Conservation (phyloP, 1,284 basidiomycete species). For the Peniophora sp. region DNA sequence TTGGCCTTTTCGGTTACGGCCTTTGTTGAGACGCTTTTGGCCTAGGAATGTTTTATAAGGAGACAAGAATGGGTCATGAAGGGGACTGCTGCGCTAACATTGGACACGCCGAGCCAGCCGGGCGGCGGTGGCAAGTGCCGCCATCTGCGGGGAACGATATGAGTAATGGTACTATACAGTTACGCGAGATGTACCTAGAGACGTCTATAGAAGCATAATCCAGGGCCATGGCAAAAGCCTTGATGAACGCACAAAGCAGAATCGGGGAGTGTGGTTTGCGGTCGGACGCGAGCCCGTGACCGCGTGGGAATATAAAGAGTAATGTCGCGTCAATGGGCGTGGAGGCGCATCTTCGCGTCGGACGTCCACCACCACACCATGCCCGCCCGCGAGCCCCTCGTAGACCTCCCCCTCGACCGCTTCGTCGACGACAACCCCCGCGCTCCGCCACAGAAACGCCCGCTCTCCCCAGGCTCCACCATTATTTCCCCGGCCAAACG, state of each 20-base stretch:
- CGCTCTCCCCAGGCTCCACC: not conserved
- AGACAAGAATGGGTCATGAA: conserved; percentile 16
- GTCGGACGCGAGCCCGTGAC: too few species aligned
- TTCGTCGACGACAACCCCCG: not conserved
- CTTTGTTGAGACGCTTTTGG: conserved; percentile 33
- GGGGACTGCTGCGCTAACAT: conserved; percentile 5
- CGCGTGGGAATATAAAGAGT: too few species aligned
- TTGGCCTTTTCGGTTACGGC: conserved; percentile 24
- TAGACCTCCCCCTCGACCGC: not conserved
- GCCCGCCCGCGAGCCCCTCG: not conserved
- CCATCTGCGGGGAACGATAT: conserved; percentile 5
- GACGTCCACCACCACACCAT: not conserved
- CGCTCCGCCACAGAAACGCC: not conserved
- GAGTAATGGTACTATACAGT: not conserved
- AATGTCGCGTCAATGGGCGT: too few species aligned
- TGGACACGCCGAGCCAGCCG: conserved; percentile 36
- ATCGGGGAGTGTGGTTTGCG: too few species aligned
- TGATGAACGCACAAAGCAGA: too few species aligned
- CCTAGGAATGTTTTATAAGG: conserved; percentile 9
- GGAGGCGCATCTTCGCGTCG: not conserved
- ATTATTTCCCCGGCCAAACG: not conserved
- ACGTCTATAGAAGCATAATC: conserved; percentile 30
- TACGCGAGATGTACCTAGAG: conserved; percentile 21
- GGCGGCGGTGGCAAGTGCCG: conserved; percentile 36
- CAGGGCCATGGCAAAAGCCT: conserved; percentile 13